A percentile compares a stretch with the other conserved stretches of the same genome.
These are phyloP conservation scores for Leishmania gerbilli DNA, from an alignment of 208 protist genomes.

Conservation along the genomic window DNA sequence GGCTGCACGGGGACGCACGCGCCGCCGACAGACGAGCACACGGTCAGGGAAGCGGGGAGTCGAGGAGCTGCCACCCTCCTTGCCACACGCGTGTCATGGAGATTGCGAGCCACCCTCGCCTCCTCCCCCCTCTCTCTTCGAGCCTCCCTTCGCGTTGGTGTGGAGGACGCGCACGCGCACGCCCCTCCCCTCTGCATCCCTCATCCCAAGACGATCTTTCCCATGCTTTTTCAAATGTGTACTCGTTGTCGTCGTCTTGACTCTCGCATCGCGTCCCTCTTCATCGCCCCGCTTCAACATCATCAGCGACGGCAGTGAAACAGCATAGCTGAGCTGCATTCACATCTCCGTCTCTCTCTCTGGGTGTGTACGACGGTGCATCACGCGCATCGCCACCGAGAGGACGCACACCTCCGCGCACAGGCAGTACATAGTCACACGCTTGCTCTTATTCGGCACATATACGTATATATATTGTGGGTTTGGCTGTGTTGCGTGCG, in stretches of 20 bases:
- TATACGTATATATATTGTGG: no score
- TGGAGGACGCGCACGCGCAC: neutral
- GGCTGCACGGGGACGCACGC: neutral
- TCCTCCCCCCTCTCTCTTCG: neutral
- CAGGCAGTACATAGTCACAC: neutral
- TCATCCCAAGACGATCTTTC: neutral
- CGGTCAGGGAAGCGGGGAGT: neutral
- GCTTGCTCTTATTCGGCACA: neutral
- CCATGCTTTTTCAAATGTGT: neutral
- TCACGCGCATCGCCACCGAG: no score
- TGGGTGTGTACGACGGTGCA: no score
- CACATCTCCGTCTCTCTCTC: no score
- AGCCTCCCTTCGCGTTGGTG: neutral
- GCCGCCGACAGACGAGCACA: neutral
- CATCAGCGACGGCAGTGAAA: neutral
- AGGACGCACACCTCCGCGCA: no score
- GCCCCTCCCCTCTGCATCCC: neutral
- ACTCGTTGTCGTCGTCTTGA: neutral
- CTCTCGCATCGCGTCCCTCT: neutral
- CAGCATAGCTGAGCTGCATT: no score
- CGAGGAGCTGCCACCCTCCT: neutral
- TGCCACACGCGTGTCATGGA: neutral
- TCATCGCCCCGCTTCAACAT: neutral
- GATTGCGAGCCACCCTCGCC: neutral
- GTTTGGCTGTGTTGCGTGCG: no score